Evolutionary conservation across 441 rosid genomes (phyloP).

Genomic region (Eutrema salsugineum): DNA sequence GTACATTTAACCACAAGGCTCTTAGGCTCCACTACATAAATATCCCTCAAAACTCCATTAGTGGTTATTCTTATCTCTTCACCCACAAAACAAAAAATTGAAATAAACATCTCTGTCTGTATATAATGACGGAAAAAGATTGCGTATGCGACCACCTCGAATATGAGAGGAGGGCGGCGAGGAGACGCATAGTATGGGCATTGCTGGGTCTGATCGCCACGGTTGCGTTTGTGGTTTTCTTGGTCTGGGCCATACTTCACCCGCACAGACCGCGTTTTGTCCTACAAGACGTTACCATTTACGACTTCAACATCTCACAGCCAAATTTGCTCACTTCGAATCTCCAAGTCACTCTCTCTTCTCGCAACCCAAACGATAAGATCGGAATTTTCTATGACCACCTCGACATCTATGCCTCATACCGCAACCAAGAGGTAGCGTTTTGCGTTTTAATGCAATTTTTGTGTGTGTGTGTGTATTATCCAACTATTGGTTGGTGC

Average conservation of each 20-base stretch:
- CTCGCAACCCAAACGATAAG: slow-evolving; percentile 57
- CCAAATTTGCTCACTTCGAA: slow-evolving; percentile 40
- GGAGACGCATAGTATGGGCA: slow-evolving; percentile 21
- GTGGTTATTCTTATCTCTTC: neutral
- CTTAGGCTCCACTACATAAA: neutral
- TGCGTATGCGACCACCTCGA: slow-evolving; percentile 34
- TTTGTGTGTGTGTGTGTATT: neutral
- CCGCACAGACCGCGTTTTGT: slow-evolving; percentile 59
- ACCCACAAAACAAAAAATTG: slow-evolving; percentile 1
- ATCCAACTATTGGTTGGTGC: neutral
- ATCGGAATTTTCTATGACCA: slow-evolving; percentile 65
- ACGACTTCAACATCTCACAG: slow-evolving; percentile 44
- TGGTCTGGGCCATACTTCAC: slow-evolving; percentile 58
- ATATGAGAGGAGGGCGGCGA: neutral
- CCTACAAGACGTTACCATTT: slow-evolving; percentile 59
- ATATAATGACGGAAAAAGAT: slow-evolving; percentile 37
- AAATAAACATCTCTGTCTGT: neutral
- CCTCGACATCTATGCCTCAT: slow-evolving; percentile 53
- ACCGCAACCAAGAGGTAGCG: slow-evolving; percentile 68
- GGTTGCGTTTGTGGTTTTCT: slow-evolving; percentile 39
- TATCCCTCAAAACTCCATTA: neutral
- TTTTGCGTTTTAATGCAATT: neutral
- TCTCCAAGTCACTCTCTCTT: slow-evolving; percentile 58
- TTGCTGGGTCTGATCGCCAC: slow-evolving; percentile 16
- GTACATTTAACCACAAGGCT: neutral